These are phyloP conservation scores for Colletotrichum sp. DNA, from an alignment of 2,329 filamentous ascomycete genomes.

Conservation along the genomic window DNA sequence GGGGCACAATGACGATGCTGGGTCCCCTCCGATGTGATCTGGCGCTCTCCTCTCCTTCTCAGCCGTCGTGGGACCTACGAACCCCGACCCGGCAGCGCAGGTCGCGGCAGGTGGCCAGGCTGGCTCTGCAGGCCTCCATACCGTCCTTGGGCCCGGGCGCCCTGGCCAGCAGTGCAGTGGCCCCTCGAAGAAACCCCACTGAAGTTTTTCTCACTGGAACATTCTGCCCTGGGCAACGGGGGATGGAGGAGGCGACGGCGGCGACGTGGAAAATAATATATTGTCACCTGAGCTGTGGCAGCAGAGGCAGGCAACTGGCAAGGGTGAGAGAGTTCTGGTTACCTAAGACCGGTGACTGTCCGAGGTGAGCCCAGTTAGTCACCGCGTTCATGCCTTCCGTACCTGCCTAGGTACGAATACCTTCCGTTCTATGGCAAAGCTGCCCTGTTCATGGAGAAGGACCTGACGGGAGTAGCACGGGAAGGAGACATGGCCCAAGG, in stretches of 20 bases:
- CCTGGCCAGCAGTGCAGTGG: not conserved
- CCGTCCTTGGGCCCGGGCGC: not conserved
- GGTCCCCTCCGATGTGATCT: not conserved
- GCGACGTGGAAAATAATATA: not conserved
- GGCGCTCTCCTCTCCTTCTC: not conserved
- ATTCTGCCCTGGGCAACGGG: not conserved
- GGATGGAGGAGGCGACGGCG: not conserved
- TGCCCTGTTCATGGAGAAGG: not conserved
- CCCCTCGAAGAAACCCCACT: not conserved
- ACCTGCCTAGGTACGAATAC: not conserved
- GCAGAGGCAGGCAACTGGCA: not conserved
- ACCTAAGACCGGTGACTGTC: not conserved
- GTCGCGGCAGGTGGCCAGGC: not conserved
- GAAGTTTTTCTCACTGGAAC: not conserved
- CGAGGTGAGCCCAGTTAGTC: not conserved
- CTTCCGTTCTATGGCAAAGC: not conserved
- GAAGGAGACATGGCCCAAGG: not conserved
- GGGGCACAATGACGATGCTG: constrained; percentile 1
- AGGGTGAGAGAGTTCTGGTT: not conserved
- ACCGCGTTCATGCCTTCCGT: not conserved
- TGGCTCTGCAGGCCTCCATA: not conserved
- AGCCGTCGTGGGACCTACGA: not conserved
- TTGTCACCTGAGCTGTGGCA: not conserved
- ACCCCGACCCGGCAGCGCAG: not conserved
- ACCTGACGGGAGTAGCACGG: not conserved